Percentiles rank a stretch among this genome's conserved stretches.
Conservation (phyloP, 257 asterid species). For the Penstemon eatonii region DNA sequence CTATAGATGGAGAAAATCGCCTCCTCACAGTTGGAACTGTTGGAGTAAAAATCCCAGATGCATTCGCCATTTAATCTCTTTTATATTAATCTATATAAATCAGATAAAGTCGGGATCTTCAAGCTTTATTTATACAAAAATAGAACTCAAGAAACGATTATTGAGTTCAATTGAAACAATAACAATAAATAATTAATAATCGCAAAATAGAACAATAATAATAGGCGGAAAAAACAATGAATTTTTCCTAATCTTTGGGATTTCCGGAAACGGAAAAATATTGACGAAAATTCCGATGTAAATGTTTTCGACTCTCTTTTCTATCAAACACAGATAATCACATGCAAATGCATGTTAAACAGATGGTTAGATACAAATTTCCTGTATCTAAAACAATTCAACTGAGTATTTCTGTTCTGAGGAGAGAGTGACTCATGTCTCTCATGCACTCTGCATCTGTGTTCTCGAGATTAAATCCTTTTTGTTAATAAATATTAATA, state of each 20-base stretch:
- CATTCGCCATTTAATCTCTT: slow-evolving; percentile 54
- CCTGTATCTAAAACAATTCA: slow-evolving; percentile 16
- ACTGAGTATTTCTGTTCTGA: slow-evolving; percentile 1
- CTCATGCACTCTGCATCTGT: slow-evolving; percentile 36
- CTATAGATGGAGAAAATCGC: slow-evolving; percentile 45
- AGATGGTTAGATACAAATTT: slow-evolving; percentile 20
- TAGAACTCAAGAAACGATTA: background rate
- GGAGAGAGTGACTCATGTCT: slow-evolving; percentile 27
- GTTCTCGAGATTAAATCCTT: slow-evolving; percentile 30
- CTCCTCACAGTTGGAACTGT: slow-evolving; percentile 41
- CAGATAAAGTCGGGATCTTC: slow-evolving; percentile 31
- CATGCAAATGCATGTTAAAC: slow-evolving; percentile 37
- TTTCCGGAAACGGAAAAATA: slow-evolving; percentile 31
- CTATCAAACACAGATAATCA: slow-evolving; percentile 32
- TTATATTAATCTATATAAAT: background rate
- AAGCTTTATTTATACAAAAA: slow-evolving; percentile 28
- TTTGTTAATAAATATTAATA: too few relatives aligned
- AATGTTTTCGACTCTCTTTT: slow-evolving; percentile 15
- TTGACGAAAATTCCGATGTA: slow-evolving; percentile 38
- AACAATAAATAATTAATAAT: slow-evolving; percentile 22
- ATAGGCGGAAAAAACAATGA: slow-evolving; percentile 38
- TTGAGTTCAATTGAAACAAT: slow-evolving; percentile 8
- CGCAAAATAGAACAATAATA: background rate
- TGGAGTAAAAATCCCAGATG: slow-evolving; percentile 61
- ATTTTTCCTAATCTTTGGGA: slow-evolving; percentile 26